Evolutionary conservation across 2,329 filamentous ascomycete genomes (phyloP), one percentile per base, ranked within the genome.

Genomic region (Purpureocillium lavendulum): DNA sequence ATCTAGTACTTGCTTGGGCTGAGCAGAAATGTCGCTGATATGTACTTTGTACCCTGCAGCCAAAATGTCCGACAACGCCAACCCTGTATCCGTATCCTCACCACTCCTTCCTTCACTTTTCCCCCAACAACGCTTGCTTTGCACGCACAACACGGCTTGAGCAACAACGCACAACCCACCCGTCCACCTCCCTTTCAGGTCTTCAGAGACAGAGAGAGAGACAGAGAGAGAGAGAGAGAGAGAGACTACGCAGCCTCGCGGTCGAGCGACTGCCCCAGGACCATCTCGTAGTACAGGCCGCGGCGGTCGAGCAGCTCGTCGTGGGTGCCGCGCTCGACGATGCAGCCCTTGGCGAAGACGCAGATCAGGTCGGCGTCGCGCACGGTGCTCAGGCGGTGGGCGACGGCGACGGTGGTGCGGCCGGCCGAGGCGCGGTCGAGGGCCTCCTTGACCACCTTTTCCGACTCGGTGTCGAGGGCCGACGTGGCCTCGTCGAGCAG

Each of bases 401-500:
- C 80, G 2, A 85, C 78, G 4, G 79, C 77, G 9, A 85, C 65
- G 0, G 78, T 82, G 1, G 79, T 70, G 37, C 57, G 57, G 41
- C 45, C 67, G 3, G 54, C 55, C 0, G 59, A 60, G 1, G 62
- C 61, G 17, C 49, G 38, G 52, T 81, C 73, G 15, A 86, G 64
- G 0, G 80, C 80, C 4, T 62, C 65, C 53, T 85, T 80, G 9
- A 86, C 77, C 1, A 80, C 62, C 45, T 71, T 73, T 54, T 86
- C 82, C 1, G 73, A 78, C 49, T 81, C 73, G 0, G 77, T 78
- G 46, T 86, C 82, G 0, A 87, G 65, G 0, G 66, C 66, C 15
- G 61, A 66, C 0, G 84, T 88, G 1, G 84, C 84, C 59, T 88
- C 84, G 49, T 88, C 84, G 0, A 88, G 65, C 6, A 88, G 72